Base-by-base conservation (phyloP, 495 filamentous ascomycete species). In the Coniosporium apollinis region DNA sequence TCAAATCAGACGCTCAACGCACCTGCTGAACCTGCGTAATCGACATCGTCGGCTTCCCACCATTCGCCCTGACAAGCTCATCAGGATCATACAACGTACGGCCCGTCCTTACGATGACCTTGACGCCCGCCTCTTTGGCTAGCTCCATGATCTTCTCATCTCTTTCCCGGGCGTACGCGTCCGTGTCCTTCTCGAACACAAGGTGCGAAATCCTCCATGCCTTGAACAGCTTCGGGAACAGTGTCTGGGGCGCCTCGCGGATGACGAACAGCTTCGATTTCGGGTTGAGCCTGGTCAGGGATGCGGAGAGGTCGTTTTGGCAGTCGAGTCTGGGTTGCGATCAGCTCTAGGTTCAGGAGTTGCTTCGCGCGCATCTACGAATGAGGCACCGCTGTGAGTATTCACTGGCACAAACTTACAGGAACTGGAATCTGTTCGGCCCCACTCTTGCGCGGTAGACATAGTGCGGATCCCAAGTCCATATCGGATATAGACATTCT, bases 401-500 rank as follows among this genome's bases (percentile, higher is more conserved):
- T n/a, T n/a, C n/a, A n/a, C n/a, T 14, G 22, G 32, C n/a, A 21
- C 11, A 19, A 16, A 32, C 53, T 46, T 46, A 70, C 47, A 80
- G 52, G 45, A 70, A 79, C 36, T 73, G 66, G 69, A 70, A 80
- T 45, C 76, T 57, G 42, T 82, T 82, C 1, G 64, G 56, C 0
- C 73, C 74, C 2, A 70, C 74, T 22, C 74, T 61, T 3, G 73
- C 65, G 16, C 60, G 64, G 42, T 79, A 82, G 33, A 79, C 74
- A 51, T 80, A 82, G 48, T 80, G 74, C 26, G 73, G 74, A 47
- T 78, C 73, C 73, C 76, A 80, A 15, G 70, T 77, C 63, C 71
- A 78, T 21, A 80, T 55, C 5, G 73, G 73, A 51, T 72, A 81
- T 5, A 80, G 60, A 9, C 58, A 60, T 25, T 65, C 60, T 0